Conservation (phyloP, 371 early-diverging fungal species). For the Rhizopus delemar region DNA sequence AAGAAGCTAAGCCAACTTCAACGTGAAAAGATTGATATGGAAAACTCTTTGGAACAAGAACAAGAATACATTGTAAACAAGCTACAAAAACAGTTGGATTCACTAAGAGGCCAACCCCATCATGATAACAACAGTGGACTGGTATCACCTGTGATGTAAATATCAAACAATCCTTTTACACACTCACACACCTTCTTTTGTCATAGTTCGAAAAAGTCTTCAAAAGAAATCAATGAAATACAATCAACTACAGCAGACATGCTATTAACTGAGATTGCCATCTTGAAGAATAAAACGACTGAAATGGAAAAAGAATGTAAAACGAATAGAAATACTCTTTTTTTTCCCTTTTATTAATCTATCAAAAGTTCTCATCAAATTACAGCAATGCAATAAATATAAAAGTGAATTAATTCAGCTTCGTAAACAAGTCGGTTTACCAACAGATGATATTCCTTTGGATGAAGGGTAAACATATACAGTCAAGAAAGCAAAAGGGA, state of each 20-base stretch:
- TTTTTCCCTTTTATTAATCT: slow-evolving; percentile 16
- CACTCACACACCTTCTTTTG: no score
- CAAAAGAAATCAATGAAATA: slow-evolving; percentile 16
- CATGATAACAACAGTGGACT: slow-evolving; percentile 19
- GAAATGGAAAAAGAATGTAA: slow-evolving; percentile 79
- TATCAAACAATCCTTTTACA: not conserved
- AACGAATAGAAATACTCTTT: slow-evolving; percentile 2
- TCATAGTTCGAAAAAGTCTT: slow-evolving; percentile 50
- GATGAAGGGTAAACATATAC: slow-evolving; percentile 52
- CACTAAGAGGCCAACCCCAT: slow-evolving; percentile 51
- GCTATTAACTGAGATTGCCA: slow-evolving; percentile 67
- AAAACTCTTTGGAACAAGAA: slow-evolving; percentile 80
- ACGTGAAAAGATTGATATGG: slow-evolving; percentile 81
- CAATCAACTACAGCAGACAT: slow-evolving; percentile 64
- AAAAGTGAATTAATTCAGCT: slow-evolving; percentile 70
- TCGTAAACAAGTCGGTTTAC: slow-evolving; percentile 62
- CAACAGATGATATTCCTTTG: slow-evolving; percentile 56
- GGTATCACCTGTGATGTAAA: slow-evolving; percentile 2
- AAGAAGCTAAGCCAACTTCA: slow-evolving; percentile 73
- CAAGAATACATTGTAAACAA: slow-evolving; percentile 83
- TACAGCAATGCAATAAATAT: slow-evolving; percentile 69
- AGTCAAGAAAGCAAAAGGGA: not conserved
- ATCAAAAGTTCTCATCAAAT: slow-evolving; percentile 54
- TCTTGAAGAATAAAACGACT: slow-evolving; percentile 58
- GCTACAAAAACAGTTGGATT: slow-evolving; percentile 64